These are phyloP conservation scores for Antitrichia curtipendula DNA, from an alignment of 225 moss, liverwort and hornwort genomes.

Conservation along the genomic window DNA sequence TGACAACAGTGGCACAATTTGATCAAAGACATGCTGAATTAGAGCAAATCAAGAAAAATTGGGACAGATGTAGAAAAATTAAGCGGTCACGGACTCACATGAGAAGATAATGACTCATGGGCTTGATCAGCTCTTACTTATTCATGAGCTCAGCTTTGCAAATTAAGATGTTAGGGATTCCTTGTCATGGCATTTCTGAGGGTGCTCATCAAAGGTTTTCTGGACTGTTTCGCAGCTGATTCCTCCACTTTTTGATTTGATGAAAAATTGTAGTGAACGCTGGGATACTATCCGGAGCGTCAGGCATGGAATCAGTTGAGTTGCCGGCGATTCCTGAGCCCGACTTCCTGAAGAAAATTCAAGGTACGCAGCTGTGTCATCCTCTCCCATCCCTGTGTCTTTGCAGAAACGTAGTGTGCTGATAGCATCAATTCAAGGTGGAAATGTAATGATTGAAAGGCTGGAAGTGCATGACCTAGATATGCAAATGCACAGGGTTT, in stretches of 20 bases:
- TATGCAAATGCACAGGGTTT: background rate
- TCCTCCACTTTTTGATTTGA: background rate
- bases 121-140: background rate
- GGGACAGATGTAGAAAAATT: too few species aligned
- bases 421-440: background rate
- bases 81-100: background rate
- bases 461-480: background rate
- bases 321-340: slow-evolving; percentile 60
- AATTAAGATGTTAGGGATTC: background rate
- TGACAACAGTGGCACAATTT: background rate
- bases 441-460: background rate
- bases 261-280: slow-evolving; percentile 52
- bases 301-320: slow-evolving; percentile 59
- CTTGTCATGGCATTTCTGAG: background rate
- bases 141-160: background rate
- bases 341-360: slow-evolving; percentile 40
- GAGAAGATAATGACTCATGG: background rate
- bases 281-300: slow-evolving; percentile 61
- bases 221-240: background rate
- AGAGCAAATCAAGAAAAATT: background rate
- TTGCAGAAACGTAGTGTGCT: background rate
- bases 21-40: background rate
- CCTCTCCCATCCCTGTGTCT: background rate
- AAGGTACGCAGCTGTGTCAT: slow-evolving; percentile 45
- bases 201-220: background rate